Conservation (phyloP, 495 filamentous ascomycete species). For the Xylaria bambusicola region DNA sequence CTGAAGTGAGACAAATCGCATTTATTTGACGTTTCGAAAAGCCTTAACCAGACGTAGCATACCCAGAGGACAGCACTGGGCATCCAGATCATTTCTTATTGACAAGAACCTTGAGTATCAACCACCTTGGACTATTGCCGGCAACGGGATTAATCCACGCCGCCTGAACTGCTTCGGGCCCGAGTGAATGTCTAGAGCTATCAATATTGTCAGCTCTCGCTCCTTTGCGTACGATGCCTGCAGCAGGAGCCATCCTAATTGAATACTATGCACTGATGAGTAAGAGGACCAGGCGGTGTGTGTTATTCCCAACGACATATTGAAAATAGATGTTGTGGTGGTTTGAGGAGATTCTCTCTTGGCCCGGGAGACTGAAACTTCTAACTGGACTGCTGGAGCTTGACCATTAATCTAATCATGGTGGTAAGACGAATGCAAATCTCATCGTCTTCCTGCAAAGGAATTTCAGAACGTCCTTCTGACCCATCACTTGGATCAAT, state of each 20-base stretch:
- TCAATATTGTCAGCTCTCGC: background rate
- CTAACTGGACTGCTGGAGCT: background rate
- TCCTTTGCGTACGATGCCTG: background rate
- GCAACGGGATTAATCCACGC: background rate
- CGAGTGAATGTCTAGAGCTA: background rate
- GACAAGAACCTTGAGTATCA: background rate
- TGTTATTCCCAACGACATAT: background rate
- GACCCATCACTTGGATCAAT: background rate
- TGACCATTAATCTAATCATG: background rate
- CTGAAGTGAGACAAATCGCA: background rate
- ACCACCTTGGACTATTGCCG: too few relatives aligned
- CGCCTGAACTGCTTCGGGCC: background rate
- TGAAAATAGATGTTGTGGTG: background rate
- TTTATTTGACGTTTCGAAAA: background rate
- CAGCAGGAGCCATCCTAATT: too few relatives aligned
- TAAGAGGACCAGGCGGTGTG: background rate
- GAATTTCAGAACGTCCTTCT: background rate
- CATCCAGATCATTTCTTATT: background rate
- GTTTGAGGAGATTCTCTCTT: background rate
- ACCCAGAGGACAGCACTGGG: background rate
- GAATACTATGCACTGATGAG: background rate
- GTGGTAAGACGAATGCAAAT: background rate
- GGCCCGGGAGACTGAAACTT: background rate
- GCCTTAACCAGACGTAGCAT: background rate
- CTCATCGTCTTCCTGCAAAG: background rate